These are phyloP conservation scores for Alnus rubra DNA, from an alignment of 306 rosid genomes.

Conservation along the genomic window DNA sequence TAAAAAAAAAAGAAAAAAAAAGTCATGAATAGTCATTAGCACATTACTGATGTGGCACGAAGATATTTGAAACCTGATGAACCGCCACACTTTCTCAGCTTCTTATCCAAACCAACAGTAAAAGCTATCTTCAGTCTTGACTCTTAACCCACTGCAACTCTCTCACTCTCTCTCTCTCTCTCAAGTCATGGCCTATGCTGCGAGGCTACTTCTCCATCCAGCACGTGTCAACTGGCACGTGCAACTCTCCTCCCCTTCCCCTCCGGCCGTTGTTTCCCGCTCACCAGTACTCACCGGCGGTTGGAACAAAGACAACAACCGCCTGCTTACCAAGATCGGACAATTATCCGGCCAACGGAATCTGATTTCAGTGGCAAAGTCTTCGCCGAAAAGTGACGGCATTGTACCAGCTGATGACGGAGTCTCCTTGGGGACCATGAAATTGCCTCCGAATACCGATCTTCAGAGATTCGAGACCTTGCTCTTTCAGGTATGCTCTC, in stretches of 20 bases:
- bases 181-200: conserved; percentile 48
- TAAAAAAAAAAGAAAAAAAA: no score
- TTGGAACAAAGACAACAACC: conserved; percentile 4
- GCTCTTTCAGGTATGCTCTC: conserved; percentile 62
- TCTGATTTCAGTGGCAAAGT: conserved; percentile 27
- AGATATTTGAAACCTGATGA: neutral
- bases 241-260: conserved; percentile 27
- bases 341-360: conserved; percentile 15
- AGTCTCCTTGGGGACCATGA: conserved; percentile 83
- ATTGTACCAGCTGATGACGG: conserved; percentile 51
- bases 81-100: neutral
- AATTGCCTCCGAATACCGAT: conserved; percentile 59
- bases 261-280: neutral
- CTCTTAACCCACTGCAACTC: no score
- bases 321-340: conserved; percentile 25
- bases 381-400: conserved; percentile 42
- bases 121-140: no score
- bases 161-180: neutral
- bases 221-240: conserved; percentile 26
- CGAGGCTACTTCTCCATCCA: conserved; percentile 32
- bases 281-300: conserved; percentile 16
- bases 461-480: conserved; percentile 65
- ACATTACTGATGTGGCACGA: neutral
- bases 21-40: no score
- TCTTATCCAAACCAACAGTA: neutral